Percentiles rank a stretch among this genome's conserved stretches.
Conservation (phyloP, 106 monocot genomes). For the Apostasia shenzhenica region DNA sequence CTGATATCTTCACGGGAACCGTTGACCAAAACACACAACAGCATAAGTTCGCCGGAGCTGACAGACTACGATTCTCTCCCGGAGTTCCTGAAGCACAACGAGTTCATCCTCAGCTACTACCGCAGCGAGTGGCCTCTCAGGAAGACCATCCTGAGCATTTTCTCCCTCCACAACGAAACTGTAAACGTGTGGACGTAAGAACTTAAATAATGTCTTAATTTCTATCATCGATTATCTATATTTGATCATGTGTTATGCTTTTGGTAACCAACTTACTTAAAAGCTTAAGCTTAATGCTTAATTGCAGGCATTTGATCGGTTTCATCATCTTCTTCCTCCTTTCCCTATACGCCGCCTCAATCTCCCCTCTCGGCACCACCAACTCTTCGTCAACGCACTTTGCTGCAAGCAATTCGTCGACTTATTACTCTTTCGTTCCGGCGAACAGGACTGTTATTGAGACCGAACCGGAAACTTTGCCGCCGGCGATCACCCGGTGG, state of each 20-base stretch:
- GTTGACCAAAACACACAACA: not conserved
- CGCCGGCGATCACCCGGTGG: slow-evolving; percentile 11
- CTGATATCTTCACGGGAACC: too few relatives aligned
- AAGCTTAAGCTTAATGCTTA: too few relatives aligned
- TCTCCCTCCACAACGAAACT: slow-evolving; percentile 58
- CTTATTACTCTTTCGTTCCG: not conserved
- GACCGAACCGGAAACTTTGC: too few relatives aligned
- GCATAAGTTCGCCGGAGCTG: slow-evolving; percentile 11
- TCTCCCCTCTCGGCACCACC: not conserved
- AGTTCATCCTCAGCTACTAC: slow-evolving; percentile 37
- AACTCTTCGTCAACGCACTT: not conserved
- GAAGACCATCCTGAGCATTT: slow-evolving; percentile 45
- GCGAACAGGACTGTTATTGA: too few relatives aligned
- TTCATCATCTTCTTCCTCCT: slow-evolving; percentile 22
- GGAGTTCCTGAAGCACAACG: slow-evolving; percentile 40
- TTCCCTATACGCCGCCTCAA: not conserved
- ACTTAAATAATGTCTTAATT: not conserved
- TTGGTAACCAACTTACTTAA: not conserved
- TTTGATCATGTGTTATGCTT: not conserved
- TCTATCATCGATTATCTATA: not conserved
- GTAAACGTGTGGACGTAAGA: slow-evolving; percentile 53
- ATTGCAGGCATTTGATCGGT: slow-evolving; percentile 23
- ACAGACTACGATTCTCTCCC: slow-evolving; percentile 26
- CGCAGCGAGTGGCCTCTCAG: slow-evolving; percentile 46
- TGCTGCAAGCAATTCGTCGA: not conserved